Evolutionary conservation across 371 early-diverging fungal genomes (phyloP).

Genomic region (Umbelopsis sp.): DNA sequence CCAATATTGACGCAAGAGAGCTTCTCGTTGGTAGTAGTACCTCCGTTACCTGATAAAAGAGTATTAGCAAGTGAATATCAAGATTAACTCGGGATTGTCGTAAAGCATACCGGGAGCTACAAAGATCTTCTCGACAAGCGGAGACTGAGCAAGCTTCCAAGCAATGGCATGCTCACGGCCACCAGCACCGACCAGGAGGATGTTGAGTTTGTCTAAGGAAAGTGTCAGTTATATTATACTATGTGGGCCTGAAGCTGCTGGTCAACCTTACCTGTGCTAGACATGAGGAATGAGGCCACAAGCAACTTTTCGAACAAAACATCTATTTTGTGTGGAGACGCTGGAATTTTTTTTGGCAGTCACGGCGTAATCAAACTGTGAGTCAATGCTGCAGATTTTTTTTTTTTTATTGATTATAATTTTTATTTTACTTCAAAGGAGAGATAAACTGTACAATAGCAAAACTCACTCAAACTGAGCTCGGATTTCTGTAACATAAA

Average conservation of each 20-base stretch:
- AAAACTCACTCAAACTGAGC: slow-evolving; percentile 3
- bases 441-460: neutral
- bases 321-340: neutral
- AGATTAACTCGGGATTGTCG: neutral
- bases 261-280: slow-evolving; percentile 4
- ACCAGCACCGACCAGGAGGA: slow-evolving; percentile 92
- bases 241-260: neutral
- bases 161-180: slow-evolving; percentile 98
- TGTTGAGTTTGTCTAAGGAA: slow-evolving; percentile 59
- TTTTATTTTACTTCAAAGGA: neutral
- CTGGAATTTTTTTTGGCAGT: slow-evolving; percentile 9
- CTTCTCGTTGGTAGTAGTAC: slow-evolving; percentile 79
- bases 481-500: slow-evolving; percentile 17
- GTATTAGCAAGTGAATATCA: neutral
- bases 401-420: neutral
- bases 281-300: slow-evolving; percentile 7
- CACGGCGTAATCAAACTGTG: neutral
- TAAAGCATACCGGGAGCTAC: slow-evolving; percentile 84
- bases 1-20: slow-evolving; percentile 81
- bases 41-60: slow-evolving; percentile 82
- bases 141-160: slow-evolving; percentile 85
- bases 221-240: neutral
- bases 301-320: neutral
- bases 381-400: slow-evolving; percentile 1
- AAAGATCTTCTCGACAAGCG: slow-evolving; percentile 77